These are phyloP conservation scores for Aureobasidium leucospermi DNA, from an alignment of 2,329 filamentous ascomycete genomes.

Conservation along the genomic window DNA sequence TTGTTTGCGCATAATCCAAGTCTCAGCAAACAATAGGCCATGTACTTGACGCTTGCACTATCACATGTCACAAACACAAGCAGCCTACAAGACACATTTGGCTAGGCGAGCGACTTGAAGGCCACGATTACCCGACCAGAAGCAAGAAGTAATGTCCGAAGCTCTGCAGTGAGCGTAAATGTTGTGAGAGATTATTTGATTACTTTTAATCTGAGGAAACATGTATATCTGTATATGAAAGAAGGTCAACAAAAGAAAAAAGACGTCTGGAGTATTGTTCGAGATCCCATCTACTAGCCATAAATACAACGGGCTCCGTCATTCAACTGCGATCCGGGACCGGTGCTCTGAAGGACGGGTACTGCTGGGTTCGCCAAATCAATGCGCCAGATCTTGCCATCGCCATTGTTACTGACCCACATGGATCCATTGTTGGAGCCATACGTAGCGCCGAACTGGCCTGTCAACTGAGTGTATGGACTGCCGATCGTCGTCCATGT, in stretches of 20 bases:
- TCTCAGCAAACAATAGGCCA: too few species aligned
- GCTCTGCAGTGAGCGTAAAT: too few species aligned
- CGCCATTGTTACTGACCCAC: not conserved
- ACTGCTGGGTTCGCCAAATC: not conserved
- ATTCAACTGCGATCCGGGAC: not conserved
- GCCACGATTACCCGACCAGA: too few species aligned
- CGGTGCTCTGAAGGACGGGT: not conserved
- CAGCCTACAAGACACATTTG: too few species aligned
- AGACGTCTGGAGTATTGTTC: not conserved
- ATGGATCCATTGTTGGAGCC: not conserved
- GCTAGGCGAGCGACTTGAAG: too few species aligned
- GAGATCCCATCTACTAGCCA: not conserved
- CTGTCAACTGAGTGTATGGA: not conserved
- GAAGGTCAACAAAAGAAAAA: not conserved
- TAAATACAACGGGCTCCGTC: conserved; percentile 5
- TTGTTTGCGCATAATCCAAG: too few species aligned
- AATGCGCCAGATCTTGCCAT: not conserved
- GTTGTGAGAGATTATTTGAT: too few species aligned
- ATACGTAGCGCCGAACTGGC: not conserved
- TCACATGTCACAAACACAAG: too few species aligned
- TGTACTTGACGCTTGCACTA: too few species aligned
- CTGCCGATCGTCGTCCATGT: not conserved
- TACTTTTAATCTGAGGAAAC: too few species aligned
- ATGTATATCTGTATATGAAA: not conserved
- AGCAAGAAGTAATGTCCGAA: too few species aligned